Conservation (phyloP, 768 basidiomycete species). For the Russula lepida region DNA sequence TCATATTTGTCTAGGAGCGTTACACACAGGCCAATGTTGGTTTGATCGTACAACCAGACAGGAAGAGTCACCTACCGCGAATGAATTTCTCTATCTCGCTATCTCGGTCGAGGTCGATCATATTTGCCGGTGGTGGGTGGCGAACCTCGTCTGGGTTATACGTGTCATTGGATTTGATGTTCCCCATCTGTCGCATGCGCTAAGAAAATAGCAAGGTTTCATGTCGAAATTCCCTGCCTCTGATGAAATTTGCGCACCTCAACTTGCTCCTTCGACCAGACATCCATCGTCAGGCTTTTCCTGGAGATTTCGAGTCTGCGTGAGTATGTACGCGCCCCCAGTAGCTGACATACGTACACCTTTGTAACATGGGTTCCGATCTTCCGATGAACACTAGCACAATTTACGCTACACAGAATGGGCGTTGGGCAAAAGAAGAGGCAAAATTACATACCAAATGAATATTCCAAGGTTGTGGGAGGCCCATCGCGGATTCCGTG, state of each 20-base stretch:
- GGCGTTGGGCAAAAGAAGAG: conserved; percentile 1
- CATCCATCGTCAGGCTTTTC: conserved; percentile 84
- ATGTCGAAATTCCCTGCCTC: not conserved
- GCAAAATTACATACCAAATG: conserved; percentile 53
- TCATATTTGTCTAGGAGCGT: conserved; percentile 61
- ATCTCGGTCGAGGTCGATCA: conserved; percentile 73
- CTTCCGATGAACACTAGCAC: conserved; percentile 89
- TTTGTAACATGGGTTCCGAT: conserved; percentile 90
- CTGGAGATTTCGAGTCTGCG: conserved; percentile 31
- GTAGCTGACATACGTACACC: conserved; percentile 56
- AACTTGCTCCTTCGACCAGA: conserved; percentile 83
- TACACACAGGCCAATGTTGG: not conserved
- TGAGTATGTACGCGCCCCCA: not conserved
- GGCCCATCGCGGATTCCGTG: conserved; percentile 84
- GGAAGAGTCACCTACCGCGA: conserved; percentile 46
- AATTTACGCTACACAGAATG: conserved; percentile 51
- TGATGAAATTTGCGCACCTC: conserved; percentile 45
- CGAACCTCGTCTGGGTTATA: conserved; percentile 80
- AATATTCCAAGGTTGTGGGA: conserved; percentile 85
- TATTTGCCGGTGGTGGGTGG: conserved; percentile 74
- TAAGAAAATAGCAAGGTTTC: conserved; percentile 28
- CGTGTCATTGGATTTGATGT: conserved; percentile 65
- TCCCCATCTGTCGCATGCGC: conserved; percentile 77
- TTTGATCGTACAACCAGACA: not conserved
- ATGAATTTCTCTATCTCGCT: conserved; percentile 90